Conservation (phyloP, 805 yeast genomes). For the Ogataea paraovalis region DNA sequence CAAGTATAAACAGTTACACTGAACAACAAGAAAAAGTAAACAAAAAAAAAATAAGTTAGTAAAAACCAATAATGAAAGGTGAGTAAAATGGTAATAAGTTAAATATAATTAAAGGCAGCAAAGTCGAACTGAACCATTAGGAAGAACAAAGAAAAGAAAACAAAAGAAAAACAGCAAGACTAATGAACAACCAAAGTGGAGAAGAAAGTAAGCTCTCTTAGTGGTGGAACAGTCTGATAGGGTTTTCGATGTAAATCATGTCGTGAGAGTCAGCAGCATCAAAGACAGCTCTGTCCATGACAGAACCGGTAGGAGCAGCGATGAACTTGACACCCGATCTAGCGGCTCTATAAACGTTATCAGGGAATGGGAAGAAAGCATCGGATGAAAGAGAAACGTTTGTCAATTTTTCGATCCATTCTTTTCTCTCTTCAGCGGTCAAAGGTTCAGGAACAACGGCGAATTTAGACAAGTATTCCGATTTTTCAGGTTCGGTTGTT, state of each 20-base stretch:
- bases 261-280: slow-evolving; percentile 91
- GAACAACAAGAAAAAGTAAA: no score
- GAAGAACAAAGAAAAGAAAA: neutral
- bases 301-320: slow-evolving; percentile 97
- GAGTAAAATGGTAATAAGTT: no score
- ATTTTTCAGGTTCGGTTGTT: slow-evolving; percentile 83
- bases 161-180: neutral
- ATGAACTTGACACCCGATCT: slow-evolving; percentile 93
- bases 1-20: no score
- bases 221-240: slow-evolving; percentile 97
- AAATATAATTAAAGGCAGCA: no score
- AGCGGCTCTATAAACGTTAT: slow-evolving; percentile 96
- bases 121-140: no score
- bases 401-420: slow-evolving; percentile 76
- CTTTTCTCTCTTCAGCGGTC: slow-evolving; percentile 75
- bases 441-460: slow-evolving; percentile 79
- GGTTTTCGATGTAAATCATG: slow-evolving; percentile 93
- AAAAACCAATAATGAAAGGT: neutral
- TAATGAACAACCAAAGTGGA: neutral
- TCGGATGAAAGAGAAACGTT: slow-evolving; percentile 93
- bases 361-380: slow-evolving; percentile 99
- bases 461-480: slow-evolving; percentile 88
- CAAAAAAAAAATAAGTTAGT: neutral
- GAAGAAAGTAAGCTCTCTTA: slow-evolving; percentile 28
- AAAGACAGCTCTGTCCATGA: slow-evolving; percentile 94